Evolutionary conservation across 768 basidiomycete species (phyloP).

Genomic region (Termitomyces sp.): DNA sequence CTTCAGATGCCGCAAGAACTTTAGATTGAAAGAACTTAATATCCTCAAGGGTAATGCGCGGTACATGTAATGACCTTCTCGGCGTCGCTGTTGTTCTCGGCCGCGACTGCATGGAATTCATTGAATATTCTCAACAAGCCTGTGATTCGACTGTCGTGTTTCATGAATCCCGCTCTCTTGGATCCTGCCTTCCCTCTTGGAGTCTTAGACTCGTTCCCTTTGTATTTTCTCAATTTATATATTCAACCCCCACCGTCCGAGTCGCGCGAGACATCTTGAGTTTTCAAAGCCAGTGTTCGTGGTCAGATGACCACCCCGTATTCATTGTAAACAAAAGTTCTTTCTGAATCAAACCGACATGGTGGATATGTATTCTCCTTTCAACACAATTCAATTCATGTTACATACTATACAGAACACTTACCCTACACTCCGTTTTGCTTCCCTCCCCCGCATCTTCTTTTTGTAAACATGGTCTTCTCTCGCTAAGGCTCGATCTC

Average conservation of each 20-base stretch:
- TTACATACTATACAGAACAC: neutral
- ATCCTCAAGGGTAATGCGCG: too few relatives aligned
- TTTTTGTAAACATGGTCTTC: neutral
- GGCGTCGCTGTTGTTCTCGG: neutral
- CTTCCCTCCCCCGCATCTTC: conserved; percentile 1
- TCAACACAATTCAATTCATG: conserved; percentile 1
- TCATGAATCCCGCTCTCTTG: neutral
- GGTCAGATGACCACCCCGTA: neutral
- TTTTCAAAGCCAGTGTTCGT: neutral
- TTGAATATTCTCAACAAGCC: too few relatives aligned
- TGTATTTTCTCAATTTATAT: neutral
- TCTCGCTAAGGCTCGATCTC: neutral
- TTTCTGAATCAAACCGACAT: neutral
- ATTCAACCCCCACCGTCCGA: neutral
- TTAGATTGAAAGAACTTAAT: too few relatives aligned
- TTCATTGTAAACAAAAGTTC: neutral
- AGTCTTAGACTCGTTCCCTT: neutral
- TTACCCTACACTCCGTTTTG: conserved; percentile 1
- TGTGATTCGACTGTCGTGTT: neutral
- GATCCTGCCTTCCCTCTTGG: neutral
- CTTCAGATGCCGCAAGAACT: neutral
- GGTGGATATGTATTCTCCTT: neutral
- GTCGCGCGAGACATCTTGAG: neutral
- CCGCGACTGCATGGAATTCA: neutral
- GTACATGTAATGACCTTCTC: neutral